Conservation (phyloP, 768 basidiomycete genomes). For the Sporobolomyces roseus region DNA sequence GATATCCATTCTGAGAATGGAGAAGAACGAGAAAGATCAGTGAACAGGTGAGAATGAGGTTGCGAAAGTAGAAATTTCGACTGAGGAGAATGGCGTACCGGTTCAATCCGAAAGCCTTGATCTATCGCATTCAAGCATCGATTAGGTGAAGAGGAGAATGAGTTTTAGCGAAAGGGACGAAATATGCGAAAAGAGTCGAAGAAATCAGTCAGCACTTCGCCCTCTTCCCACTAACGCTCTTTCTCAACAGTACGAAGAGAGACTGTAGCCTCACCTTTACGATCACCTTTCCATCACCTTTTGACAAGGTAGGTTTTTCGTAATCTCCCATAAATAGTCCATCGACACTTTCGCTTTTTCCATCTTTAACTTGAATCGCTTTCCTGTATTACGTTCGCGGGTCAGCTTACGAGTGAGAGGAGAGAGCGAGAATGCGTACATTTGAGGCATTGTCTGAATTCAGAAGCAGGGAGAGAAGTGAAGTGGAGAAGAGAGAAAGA, state of each 20-base stretch:
- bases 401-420: neutral
- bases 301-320: constrained; percentile 28
- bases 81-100: neutral
- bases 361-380: constrained; percentile 34
- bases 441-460: constrained; percentile 9
- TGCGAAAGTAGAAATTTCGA: neutral
- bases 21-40: no score
- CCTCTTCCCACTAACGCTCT: no score
- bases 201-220: no score
- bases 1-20: constrained; percentile 39
- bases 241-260: no score
- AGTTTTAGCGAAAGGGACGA: no score
- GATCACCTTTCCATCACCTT: constrained; percentile 36
- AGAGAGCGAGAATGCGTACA: neutral
- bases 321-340: constrained; percentile 40
- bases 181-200: no score
- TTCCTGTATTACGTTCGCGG: neutral
- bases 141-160: no score
- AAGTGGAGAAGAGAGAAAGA: neutral
- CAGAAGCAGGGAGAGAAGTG: neutral
- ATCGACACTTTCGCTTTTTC: constrained; percentile 16
- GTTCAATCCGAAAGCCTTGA: constrained; percentile 45
- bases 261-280: constrained; percentile 31
- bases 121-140: neutral
- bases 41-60: no score